Base-by-base conservation (phyloP, 2,329 filamentous ascomycete genomes). In the Pseudogymnoascus sp. region DNA sequence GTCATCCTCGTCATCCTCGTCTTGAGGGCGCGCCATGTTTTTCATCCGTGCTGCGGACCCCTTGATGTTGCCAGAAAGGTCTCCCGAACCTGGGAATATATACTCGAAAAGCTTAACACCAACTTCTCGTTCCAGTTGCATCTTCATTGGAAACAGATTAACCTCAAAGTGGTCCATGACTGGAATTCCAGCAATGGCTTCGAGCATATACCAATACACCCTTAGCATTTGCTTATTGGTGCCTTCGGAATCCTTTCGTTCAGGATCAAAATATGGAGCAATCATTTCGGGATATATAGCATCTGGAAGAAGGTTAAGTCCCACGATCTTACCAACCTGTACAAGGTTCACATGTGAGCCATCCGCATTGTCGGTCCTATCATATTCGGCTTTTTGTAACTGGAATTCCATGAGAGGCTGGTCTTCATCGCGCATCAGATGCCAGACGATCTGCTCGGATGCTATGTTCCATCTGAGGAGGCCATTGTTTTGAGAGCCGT, bases 81-180 rank as follows among this genome's bases (percentile, higher is more conserved):
- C 71, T 20, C 67, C 86, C 67, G 90, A 84, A 9, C 89, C 90
- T 0, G 94, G 95, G 78, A 99, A 99, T 67, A 99, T 91, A 74
- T 99, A 99, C 75, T 97, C 92, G 67, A 99, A 96, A 1, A 99
- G 79, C 67, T 88, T 91, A 76, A 95, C 93, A 47, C 92, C 93
- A 57, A 96, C 87, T 68, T 97, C 92, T 36, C 87, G 88, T 74
- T 99, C 94, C 36, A 99, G 80, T 72, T 99, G 94, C 20, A 99
- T 86, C 73, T 91, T 95, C 72, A 99, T 83, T 0, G 94, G 95
- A 72, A 95, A 92, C 18, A 99, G 77, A 61, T 92, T 91, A 61
- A 99, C 90, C 73, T 97, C 92, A 69, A 99, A 99, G 69, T 95
- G 89, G 68, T 97, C 93, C 80, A 99, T 90, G 33, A 99, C 92